These are phyloP conservation scores for Pseudopyricularia javanii DNA, from an alignment of 2,329 filamentous ascomycete genomes.

Conservation along the genomic window DNA sequence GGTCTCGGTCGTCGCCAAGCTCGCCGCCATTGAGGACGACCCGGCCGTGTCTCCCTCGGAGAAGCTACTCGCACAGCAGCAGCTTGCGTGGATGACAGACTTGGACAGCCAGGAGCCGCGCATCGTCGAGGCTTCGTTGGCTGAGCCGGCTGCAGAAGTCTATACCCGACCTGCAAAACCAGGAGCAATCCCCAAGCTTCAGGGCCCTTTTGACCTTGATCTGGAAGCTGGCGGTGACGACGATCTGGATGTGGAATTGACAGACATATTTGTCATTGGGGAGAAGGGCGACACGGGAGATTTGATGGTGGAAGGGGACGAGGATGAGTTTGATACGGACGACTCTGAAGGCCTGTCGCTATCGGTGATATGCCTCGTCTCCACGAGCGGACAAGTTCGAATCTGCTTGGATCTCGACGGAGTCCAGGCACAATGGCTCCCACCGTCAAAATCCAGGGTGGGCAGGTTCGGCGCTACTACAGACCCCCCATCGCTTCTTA, in stretches of 20 bases:
- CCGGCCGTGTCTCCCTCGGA: constrained; percentile 35
- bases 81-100: constrained; percentile 56
- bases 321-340: constrained; percentile 41
- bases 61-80: constrained; percentile 49
- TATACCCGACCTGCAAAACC: constrained; percentile 45
- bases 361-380: constrained; percentile 45
- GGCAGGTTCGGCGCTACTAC: constrained; percentile 23
- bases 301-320: constrained; percentile 51
- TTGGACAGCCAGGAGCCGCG: constrained; percentile 50
- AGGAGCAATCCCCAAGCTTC: constrained; percentile 44
- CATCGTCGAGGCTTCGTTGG: constrained; percentile 33
- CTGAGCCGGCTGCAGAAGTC: constrained; percentile 39
- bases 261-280: constrained; percentile 51
- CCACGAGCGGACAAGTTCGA: constrained; percentile 47
- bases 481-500: constrained; percentile 37
- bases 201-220: constrained; percentile 49
- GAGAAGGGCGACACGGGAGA: constrained; percentile 48
- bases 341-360: constrained; percentile 49
- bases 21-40: constrained; percentile 50
- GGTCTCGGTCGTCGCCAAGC: constrained; percentile 67
- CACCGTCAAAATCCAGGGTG: constrained; percentile 36
- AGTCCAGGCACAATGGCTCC: constrained; percentile 54
- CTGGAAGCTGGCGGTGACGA: constrained; percentile 36
- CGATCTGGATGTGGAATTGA: constrained; percentile 45
- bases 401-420: constrained; percentile 50